A percentile compares a stretch with the other conserved stretches of the same genome.
These are phyloP conservation scores for Alnus glutinosa DNA, from an alignment of 306 rosid genomes.

Conservation along the genomic window DNA sequence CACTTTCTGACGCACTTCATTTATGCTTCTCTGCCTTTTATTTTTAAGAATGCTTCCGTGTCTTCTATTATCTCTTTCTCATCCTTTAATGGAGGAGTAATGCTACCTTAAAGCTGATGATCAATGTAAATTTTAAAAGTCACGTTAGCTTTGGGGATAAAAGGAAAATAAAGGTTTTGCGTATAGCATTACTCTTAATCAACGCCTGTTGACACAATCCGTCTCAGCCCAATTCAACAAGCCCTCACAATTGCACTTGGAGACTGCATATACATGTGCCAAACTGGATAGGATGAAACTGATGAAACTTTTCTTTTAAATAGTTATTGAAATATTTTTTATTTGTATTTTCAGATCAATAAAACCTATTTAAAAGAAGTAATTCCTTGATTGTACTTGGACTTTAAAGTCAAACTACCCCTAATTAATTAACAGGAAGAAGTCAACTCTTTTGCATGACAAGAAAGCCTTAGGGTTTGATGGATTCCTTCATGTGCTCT, in stretches of 20 bases:
- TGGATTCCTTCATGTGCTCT: background rate
- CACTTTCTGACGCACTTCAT: background rate
- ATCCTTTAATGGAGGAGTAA: background rate
- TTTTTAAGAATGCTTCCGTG: background rate
- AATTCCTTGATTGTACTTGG: background rate
- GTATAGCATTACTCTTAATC: too few relatives aligned
- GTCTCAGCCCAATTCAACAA: background rate
- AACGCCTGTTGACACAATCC: background rate
- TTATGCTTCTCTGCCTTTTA: background rate
- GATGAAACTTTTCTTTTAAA: background rate
- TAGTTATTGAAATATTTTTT: background rate
- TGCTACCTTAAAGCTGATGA: too few relatives aligned
- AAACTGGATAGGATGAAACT: background rate
- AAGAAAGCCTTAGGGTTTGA: background rate
- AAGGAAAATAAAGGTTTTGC: too few relatives aligned
- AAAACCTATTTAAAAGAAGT: background rate
- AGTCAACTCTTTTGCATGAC: background rate
- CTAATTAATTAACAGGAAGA: background rate
- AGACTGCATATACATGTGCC: conserved; percentile 11
- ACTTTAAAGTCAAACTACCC: background rate
- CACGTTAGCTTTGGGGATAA: too few relatives aligned
- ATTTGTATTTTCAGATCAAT: background rate
- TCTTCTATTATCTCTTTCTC: background rate
- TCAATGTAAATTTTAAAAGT: too few relatives aligned
- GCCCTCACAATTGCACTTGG: background rate